A percentile compares a stretch with the other conserved stretches of the same genome.
phyloP scores from a whole-genome alignment of 306 rosid species.

The Cyamopsis tetragonoloba region DNA sequence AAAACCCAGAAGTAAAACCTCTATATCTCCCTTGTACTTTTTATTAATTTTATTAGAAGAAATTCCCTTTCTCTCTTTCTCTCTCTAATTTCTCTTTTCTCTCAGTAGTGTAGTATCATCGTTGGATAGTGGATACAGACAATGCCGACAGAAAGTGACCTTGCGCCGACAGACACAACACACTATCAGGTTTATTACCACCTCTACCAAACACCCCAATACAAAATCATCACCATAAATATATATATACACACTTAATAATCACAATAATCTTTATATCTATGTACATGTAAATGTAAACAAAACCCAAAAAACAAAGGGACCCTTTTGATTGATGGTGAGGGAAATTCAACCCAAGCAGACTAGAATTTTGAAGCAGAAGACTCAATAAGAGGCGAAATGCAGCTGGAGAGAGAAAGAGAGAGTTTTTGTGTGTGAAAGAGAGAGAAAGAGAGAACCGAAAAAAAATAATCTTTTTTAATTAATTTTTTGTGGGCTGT shows the following conservation, averaged over 20 bases:
- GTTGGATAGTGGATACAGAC: slow-evolving; percentile 51
- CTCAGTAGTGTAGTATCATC: slow-evolving; percentile 30
- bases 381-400: slow-evolving; percentile 12
- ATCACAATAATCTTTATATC: no score
- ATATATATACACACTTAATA: background rate
- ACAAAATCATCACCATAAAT: slow-evolving; percentile 33
- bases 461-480: background rate
- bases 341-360: slow-evolving; percentile 32
- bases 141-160: slow-evolving; percentile 93
- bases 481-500: slow-evolving; percentile 63
- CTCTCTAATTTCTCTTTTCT: slow-evolving; percentile 27
- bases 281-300: slow-evolving; percentile 14
- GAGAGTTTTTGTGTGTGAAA: slow-evolving; percentile 12
- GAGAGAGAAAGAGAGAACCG: slow-evolving; percentile 1
- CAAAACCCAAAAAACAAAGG: slow-evolving; percentile 11
- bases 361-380: slow-evolving; percentile 15
- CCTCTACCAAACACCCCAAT: slow-evolving; percentile 58
- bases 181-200: slow-evolving; percentile 35
- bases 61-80: background rate
- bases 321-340: slow-evolving; percentile 29
- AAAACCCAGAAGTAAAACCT: slow-evolving; percentile 42
- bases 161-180: slow-evolving; percentile 72
- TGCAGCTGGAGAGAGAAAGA: background rate
- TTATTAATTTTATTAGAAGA: slow-evolving; percentile 32
- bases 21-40: slow-evolving; percentile 25